Conservation (phyloP, 768 basidiomycete species). For the Naganishia friedmannii region DNA sequence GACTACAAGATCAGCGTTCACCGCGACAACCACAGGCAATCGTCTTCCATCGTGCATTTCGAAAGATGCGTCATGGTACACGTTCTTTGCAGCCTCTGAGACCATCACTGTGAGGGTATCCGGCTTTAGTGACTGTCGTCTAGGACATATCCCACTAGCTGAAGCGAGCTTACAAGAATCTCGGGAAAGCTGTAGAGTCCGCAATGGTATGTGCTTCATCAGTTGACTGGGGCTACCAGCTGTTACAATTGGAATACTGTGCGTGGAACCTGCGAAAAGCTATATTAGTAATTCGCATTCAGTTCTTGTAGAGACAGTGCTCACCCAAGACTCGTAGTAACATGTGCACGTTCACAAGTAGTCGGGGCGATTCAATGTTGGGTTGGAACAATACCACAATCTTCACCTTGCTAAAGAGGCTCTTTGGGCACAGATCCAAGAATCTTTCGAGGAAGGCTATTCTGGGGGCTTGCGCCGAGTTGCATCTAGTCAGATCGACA, state of each 20-base stretch:
- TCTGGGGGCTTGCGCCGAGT: constrained; percentile 18
- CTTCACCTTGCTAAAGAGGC: not conserved
- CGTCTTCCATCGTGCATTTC: constrained; percentile 27
- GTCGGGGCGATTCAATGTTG: constrained; percentile 14
- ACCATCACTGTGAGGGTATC: constrained; percentile 7
- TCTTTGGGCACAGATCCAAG: constrained; percentile 19
- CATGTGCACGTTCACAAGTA: constrained; percentile 24
- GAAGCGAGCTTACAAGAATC: constrained; percentile 8
- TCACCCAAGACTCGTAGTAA: constrained; percentile 23
- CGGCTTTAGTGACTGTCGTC: not conserved
- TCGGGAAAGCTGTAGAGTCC: constrained; percentile 9
- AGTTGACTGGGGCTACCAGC: constrained; percentile 23
- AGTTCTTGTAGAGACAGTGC: not conserved
- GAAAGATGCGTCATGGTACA: constrained; percentile 24
- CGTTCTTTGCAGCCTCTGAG: constrained; percentile 12
- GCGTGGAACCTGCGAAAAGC: not conserved
- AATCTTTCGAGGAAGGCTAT: constrained; percentile 18
- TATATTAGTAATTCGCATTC: not conserved
- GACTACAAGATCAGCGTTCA: constrained; percentile 24
- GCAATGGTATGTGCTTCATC: constrained; percentile 24
- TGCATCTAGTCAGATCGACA: constrained; percentile 19
- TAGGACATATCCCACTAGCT: not conserved
- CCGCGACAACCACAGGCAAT: constrained; percentile 13
- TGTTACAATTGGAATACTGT: constrained; percentile 7
- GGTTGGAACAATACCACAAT: constrained; percentile 23